These are phyloP conservation scores for Diaporthe helianthi DNA, from an alignment of 2,329 filamentous ascomycete species.

Conservation along the genomic window DNA sequence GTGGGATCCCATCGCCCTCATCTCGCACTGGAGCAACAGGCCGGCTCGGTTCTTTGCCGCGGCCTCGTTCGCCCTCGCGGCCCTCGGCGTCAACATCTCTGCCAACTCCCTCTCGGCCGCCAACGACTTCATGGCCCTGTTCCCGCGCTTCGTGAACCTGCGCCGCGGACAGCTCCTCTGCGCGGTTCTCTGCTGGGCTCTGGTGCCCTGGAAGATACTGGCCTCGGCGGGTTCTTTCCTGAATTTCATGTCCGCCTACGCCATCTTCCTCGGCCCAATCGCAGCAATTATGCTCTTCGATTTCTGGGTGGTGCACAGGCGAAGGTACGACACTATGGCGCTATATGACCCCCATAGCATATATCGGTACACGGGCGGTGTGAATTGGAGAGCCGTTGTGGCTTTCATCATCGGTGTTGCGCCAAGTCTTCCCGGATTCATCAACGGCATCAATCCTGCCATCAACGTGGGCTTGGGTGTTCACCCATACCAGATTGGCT, in stretches of 20 bases:
- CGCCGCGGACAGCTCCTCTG: constrained; percentile 54
- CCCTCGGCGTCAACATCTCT: constrained; percentile 59
- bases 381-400: constrained; percentile 45
- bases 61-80: constrained; percentile 45
- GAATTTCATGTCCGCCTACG: constrained; percentile 62
- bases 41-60: constrained; percentile 29
- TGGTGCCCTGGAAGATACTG: constrained; percentile 65
- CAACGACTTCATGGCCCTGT: constrained; percentile 58
- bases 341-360: constrained; percentile 51
- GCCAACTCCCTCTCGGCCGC: constrained; percentile 60
- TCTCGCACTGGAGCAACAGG: constrained; percentile 42
- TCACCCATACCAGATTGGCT: constrained; percentile 32
- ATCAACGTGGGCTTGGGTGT: constrained; percentile 30
- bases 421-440: constrained; percentile 38
- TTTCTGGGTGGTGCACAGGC: constrained; percentile 41
- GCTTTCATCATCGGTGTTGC: constrained; percentile 41
- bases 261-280: constrained; percentile 44
- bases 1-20: constrained; percentile 53
- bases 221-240: constrained; percentile 47
- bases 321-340: constrained; percentile 49
- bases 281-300: constrained; percentile 48
- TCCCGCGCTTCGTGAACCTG: constrained; percentile 61
- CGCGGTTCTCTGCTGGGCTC: constrained; percentile 53
- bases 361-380: constrained; percentile 46
- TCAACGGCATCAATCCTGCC: constrained; percentile 30